Evolutionary conservation across 306 rosid genomes (phyloP).

Genomic region (Alnus rubra): DNA sequence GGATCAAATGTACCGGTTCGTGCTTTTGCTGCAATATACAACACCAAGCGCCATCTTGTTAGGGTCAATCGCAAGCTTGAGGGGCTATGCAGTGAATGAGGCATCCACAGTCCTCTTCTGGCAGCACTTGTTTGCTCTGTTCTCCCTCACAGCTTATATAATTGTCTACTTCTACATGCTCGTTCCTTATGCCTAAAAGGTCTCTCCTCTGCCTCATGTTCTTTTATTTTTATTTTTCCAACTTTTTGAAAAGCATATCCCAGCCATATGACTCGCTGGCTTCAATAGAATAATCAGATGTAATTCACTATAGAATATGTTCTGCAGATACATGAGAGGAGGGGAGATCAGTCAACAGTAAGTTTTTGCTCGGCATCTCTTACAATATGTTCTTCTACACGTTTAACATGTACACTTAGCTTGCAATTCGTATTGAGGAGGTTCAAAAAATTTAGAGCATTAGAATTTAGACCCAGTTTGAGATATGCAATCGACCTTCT

Average conservation of each 20-base stretch:
- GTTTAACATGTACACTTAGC: background rate
- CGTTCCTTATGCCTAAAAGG: background rate
- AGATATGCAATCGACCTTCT: background rate
- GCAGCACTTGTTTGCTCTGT: slow-evolving; percentile 82
- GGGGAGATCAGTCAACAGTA: background rate
- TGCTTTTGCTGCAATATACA: slow-evolving; percentile 79
- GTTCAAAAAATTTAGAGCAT: too few species aligned
- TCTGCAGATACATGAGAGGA: background rate
- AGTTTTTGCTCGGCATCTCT: background rate
- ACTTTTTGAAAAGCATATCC: background rate
- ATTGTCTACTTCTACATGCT: slow-evolving; percentile 55
- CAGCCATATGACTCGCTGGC: too few species aligned
- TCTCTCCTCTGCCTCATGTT: background rate
- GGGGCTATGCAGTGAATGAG: slow-evolving; percentile 91
- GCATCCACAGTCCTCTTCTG: slow-evolving; percentile 88
- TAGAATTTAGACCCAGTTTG: background rate
- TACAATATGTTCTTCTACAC: background rate
- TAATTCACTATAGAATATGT: too few species aligned
- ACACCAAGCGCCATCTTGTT: slow-evolving; percentile 83
- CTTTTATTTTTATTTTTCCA: background rate
- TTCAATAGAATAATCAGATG: too few species aligned
- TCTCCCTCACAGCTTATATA: slow-evolving; percentile 68
- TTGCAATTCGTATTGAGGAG: background rate
- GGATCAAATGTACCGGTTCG: slow-evolving; percentile 67
- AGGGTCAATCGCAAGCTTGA: slow-evolving; percentile 83